phyloP scores from a whole-genome alignment of 1,139 yeast species.

The Zygosaccharomyces sapae region DNA sequence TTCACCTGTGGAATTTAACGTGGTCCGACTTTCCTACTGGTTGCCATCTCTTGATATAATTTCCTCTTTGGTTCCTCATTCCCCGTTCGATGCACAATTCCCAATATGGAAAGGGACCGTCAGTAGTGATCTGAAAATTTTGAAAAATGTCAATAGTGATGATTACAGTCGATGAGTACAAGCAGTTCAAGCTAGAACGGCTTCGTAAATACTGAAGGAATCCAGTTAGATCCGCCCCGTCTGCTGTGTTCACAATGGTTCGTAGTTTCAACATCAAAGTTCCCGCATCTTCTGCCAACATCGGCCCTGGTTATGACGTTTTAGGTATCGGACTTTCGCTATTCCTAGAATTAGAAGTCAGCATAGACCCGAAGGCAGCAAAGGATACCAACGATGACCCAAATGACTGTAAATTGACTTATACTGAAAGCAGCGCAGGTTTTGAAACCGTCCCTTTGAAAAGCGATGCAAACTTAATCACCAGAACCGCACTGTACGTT shows the following conservation, averaged over 20 bases:
- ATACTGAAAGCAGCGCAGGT: conserved; percentile 69
- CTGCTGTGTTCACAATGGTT: conserved; percentile 33
- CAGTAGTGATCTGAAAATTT: background rate
- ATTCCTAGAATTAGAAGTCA: conserved; percentile 65
- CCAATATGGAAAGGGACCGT: background rate
- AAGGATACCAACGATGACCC: conserved; percentile 53
- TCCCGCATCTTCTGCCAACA: conserved; percentile 98
- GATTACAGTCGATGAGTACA: background rate
- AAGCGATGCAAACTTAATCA: conserved; percentile 76
- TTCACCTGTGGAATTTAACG: too few species aligned
- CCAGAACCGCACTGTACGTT: conserved; percentile 88
- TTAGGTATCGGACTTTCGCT: conserved; percentile 82
- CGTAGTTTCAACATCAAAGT: conserved; percentile 60
- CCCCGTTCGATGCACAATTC: background rate
- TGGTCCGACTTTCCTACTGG: too few species aligned
- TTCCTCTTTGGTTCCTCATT: background rate
- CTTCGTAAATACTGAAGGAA: too few species aligned
- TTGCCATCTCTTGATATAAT: too few species aligned
- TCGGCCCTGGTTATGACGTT: conserved; percentile 98
- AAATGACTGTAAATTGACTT: conserved; percentile 63
- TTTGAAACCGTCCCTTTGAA: conserved; percentile 71
- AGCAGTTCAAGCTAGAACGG: background rate
- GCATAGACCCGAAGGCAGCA: conserved; percentile 49
- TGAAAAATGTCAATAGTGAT: background rate
- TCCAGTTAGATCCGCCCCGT: too few species aligned